Base-by-base conservation (phyloP, 345 rosid species). In the Aquilaria yunnanensis region DNA sequence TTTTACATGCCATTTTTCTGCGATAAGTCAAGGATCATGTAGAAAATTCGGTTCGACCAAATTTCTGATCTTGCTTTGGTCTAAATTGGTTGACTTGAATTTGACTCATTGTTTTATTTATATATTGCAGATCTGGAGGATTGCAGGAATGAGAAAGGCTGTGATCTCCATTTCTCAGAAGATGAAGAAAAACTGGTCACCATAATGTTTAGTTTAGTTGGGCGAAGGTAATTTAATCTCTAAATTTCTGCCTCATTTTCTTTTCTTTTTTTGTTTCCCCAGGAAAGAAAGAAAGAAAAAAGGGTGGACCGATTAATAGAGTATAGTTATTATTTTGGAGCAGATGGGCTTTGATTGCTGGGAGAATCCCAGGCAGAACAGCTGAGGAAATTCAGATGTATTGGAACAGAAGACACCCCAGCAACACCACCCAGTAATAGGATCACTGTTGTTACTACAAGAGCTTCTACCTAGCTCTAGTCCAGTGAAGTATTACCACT, bases 281-380 rank as follows among this genome's bases (percentile, higher is more conserved):
- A 23, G 23, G 1, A 23, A 23, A 23, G 23, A 23, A 23, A 23
- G 23, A 23, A 23, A 23, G 23, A 1, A 23, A 23, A 23, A 23
- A 23, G 33, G 30, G 43, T 10, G 14, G 1, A 53, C 12, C 3
- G 16, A 52, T 52, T 14, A 9, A 14, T 7, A 14, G 3, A 52
- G 29, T 12, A 9, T 52, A 29, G 23, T 12, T 13, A 13, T 2
- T 43, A 9, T 54, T 2, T 12, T 14, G 14, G 4, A 31, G 6
- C 37, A 75, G 83, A 57, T 79, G 83, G 83, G 45, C 67, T 52
- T 57, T 78, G 16, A 75, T 78, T 3, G 82, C 82, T 23, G 82
- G 82, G 51, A 72, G 82, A 60, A 78, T 78, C 12, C 82, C 79
- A 2, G 79, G 82, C 43, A 67, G 83, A 65, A 72, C 80, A n/a